Percentiles rank a stretch among this genome's conserved stretches.
phyloP scores from a whole-genome alignment of 345 rosid species.

The Salix exigua region DNA sequence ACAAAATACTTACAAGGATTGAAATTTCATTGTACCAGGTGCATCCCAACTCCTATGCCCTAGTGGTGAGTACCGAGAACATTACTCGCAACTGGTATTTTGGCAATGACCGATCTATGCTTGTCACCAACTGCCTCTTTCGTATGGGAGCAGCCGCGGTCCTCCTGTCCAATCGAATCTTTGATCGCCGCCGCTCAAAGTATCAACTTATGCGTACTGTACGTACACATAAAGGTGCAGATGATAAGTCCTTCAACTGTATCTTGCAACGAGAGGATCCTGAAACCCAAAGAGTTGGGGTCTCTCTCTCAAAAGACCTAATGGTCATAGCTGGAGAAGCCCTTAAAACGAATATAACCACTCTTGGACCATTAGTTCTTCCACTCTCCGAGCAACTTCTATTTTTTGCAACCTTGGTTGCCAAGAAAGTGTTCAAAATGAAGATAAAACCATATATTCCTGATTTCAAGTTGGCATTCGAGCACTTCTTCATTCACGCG shows the following conservation, averaged over 20 bases:
- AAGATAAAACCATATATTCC: too few relatives aligned
- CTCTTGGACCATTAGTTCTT: too few relatives aligned
- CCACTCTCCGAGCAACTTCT: too few relatives aligned
- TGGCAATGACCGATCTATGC: conserved; percentile 24
- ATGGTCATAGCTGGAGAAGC: too few relatives aligned
- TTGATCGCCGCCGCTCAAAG: conserved; percentile 22
- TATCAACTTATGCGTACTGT: conserved; percentile 20
- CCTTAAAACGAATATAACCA: too few relatives aligned
- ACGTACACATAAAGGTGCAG: conserved; percentile 21
- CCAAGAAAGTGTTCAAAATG: too few relatives aligned
- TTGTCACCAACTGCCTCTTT: conserved; percentile 24
- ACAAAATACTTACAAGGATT: not conserved
- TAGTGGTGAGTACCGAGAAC: conserved; percentile 28
- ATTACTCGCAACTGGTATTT: conserved; percentile 17
- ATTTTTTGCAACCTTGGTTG: too few relatives aligned
- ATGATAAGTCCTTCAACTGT: conserved; percentile 15
- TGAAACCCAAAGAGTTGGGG: conserved; percentile 3
- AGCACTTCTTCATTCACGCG: too few relatives aligned
- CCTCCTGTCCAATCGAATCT: conserved; percentile 17
- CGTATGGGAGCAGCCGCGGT: conserved; percentile 26
- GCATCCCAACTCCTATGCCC: conserved; percentile 18
- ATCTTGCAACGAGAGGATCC: conserved; percentile 11
- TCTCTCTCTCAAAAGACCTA: too few relatives aligned
- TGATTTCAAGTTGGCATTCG: too few relatives aligned
- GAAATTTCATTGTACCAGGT: not conserved